These are phyloP conservation scores for Podaxis sp. DNA, from an alignment of 768 basidiomycete species.

Conservation along the genomic window DNA sequence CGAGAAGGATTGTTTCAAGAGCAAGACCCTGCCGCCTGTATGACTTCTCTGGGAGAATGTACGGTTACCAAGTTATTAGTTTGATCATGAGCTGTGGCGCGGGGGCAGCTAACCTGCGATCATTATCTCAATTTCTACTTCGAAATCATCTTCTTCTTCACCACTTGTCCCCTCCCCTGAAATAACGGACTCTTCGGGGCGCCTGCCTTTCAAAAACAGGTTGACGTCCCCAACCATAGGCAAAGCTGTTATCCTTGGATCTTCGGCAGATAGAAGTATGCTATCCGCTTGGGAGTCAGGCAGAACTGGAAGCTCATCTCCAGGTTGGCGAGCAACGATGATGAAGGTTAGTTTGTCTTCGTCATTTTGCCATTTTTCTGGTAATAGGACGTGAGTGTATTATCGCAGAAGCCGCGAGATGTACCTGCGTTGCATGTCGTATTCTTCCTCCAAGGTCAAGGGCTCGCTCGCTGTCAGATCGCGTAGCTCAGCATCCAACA, in stretches of 20 bases:
- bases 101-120: constrained; percentile 64
- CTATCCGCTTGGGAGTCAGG: not conserved
- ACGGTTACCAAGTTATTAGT: not conserved
- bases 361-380: constrained; percentile 88
- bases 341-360: constrained; percentile 94
- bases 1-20: constrained; percentile 56
- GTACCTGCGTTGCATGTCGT: constrained; percentile 80
- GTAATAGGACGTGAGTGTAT: not conserved
- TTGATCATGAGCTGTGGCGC: not conserved
- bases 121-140: constrained; percentile 92
- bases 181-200: constrained; percentile 16
- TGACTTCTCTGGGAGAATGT: constrained; percentile 45
- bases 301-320: constrained; percentile 15
- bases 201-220: constrained; percentile 70
- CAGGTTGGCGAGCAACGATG: constrained; percentile 52
- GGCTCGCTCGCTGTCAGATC: constrained; percentile 84
- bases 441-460: constrained; percentile 76
- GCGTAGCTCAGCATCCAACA: constrained; percentile 72
- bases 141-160: constrained; percentile 42
- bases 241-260: constrained; percentile 33
- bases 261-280: constrained; percentile 25
- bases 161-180: constrained; percentile 23
- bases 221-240: constrained; percentile 89
- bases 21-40: constrained; percentile 74
- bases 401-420: not conserved